phyloP scores from a whole-genome alignment of 768 basidiomycete genomes.

The Termitomyces bulborhizus region DNA sequence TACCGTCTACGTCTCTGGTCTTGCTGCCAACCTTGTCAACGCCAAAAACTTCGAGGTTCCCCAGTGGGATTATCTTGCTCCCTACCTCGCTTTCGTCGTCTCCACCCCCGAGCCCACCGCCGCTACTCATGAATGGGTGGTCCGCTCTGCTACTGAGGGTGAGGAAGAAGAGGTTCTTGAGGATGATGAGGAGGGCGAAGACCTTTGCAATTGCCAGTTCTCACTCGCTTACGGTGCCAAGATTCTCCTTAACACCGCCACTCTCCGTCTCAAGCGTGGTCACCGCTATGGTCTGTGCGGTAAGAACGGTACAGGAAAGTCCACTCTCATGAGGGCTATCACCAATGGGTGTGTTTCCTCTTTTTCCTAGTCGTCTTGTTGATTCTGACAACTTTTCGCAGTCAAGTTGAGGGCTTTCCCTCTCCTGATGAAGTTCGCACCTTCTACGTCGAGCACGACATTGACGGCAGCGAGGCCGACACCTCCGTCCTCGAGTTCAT shows the following conservation, averaged over 20 bases:
- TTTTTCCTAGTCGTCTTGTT: neutral
- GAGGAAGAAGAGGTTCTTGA: conserved; percentile 66
- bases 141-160: conserved; percentile 80
- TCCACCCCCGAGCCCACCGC: conserved; percentile 59
- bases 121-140: conserved; percentile 80
- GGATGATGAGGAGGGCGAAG: conserved; percentile 97
- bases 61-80: conserved; percentile 79
- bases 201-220: conserved; percentile 98
- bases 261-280: conserved; percentile 95
- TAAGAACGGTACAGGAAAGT: conserved; percentile 98
- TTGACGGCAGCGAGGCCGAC: conserved; percentile 91
- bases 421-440: conserved; percentile 96
- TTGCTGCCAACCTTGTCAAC: conserved; percentile 85
- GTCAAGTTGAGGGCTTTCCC: conserved; percentile 97
- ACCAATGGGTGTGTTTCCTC: conserved; percentile 59
- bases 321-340: conserved; percentile 89
- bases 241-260: conserved; percentile 94
- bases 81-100: conserved; percentile 66
- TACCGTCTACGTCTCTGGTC: conserved; percentile 63
- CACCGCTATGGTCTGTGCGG: conserved; percentile 98
- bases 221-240: conserved; percentile 98
- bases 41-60: conserved; percentile 88
- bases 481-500: conserved; percentile 91
- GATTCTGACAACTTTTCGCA: conserved; percentile 23
- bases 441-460: conserved; percentile 99